A percentile compares a stretch with the other conserved stretches of the same genome.
Evolutionary conservation across 192 early-diverging fungal genomes (phyloP).

Genomic region (Oehlia diaphana): DNA sequence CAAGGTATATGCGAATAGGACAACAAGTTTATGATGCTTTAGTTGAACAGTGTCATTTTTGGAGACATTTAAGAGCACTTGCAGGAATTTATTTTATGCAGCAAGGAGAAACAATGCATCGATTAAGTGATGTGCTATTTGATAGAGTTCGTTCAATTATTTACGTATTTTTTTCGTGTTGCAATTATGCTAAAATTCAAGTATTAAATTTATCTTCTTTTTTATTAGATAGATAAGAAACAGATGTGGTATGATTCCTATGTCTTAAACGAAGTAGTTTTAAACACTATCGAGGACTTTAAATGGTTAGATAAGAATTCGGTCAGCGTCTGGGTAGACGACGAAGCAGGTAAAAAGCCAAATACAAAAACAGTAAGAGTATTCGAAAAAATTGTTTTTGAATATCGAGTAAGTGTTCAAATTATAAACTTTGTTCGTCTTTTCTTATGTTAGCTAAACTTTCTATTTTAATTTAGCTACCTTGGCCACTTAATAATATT

Average conservation of each 20-base stretch:
- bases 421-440: background rate
- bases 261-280: slow-evolving; percentile 34
- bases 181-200: background rate
- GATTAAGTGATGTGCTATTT: slow-evolving; percentile 38
- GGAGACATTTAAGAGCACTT: slow-evolving; percentile 33
- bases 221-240: slow-evolving; percentile 38
- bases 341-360: slow-evolving; percentile 14
- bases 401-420: slow-evolving; percentile 21
- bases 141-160: slow-evolving; percentile 7
- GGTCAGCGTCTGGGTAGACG: slow-evolving; percentile 34
- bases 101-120: slow-evolving; percentile 42
- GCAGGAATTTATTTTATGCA: slow-evolving; percentile 42
- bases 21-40: slow-evolving; percentile 29
- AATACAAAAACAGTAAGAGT: slow-evolving; percentile 25
- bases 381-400: slow-evolving; percentile 29
- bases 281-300: slow-evolving; percentile 23
- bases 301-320: slow-evolving; percentile 26
- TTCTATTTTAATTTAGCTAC: slow-evolving; percentile 32
- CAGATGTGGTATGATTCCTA: slow-evolving; percentile 40
- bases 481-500: slow-evolving; percentile 43
- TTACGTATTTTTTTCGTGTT: background rate
- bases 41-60: slow-evolving; percentile 29
- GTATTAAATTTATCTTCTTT: background rate
- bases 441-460: background rate
- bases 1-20: slow-evolving; percentile 33